Conservation (phyloP, 1,284 basidiomycete species). For the Cryptococcus sp. region DNA sequence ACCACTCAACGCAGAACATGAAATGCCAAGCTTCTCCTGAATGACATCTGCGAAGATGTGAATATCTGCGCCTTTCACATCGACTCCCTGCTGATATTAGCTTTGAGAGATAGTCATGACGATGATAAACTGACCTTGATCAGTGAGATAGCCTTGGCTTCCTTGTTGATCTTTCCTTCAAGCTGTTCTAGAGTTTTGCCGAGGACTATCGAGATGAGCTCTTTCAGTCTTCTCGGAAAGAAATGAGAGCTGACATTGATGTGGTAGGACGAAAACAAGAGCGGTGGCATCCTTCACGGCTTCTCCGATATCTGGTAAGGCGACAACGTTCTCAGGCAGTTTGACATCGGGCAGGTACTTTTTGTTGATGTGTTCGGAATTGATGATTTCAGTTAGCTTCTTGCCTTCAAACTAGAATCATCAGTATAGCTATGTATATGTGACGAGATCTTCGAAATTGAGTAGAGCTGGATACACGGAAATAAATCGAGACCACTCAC, state of each 20-base stretch:
- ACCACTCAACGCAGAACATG: slow-evolving; percentile 56
- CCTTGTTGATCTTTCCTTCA: slow-evolving; percentile 47
- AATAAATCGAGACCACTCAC: slow-evolving; percentile 26
- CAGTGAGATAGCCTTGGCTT: slow-evolving; percentile 50
- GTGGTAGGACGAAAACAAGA: slow-evolving; percentile 57
- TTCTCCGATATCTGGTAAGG: slow-evolving; percentile 51
- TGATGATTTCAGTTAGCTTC: slow-evolving; percentile 56
- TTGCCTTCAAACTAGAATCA: slow-evolving; percentile 50
- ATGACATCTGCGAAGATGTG: slow-evolving; percentile 58
- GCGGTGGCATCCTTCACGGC: slow-evolving; percentile 54
- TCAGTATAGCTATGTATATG: neutral
- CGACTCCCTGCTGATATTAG: slow-evolving; percentile 45
- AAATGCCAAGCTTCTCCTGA: slow-evolving; percentile 52
- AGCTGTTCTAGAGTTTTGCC: slow-evolving; percentile 44
- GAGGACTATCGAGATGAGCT: slow-evolving; percentile 29
- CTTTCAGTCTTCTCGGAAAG: neutral
- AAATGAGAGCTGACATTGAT: slow-evolving; percentile 44
- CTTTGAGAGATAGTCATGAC: neutral
- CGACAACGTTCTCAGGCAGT: slow-evolving; percentile 53
- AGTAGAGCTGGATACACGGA: neutral
- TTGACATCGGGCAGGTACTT: slow-evolving; percentile 53
- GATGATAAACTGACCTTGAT: slow-evolving; percentile 44
- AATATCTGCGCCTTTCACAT: slow-evolving; percentile 53
- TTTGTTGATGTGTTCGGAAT: slow-evolving; percentile 49
- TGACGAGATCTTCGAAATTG: neutral